These are phyloP conservation scores for Fagopyrum tataricum DNA, from an alignment of 148 eudicot species.

Conservation along the genomic window DNA sequence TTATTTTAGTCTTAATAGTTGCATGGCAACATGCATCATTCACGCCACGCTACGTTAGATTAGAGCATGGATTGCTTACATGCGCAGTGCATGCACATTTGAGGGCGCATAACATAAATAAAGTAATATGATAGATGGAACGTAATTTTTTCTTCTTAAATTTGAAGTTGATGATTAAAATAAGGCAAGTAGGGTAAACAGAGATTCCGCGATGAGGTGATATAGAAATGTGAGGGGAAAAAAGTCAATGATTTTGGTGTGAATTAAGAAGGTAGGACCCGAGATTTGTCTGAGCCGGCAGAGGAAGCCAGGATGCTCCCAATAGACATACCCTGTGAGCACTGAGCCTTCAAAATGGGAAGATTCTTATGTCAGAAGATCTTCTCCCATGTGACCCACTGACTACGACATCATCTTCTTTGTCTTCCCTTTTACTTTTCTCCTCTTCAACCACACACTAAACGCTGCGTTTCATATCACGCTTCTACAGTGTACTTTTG, in stretches of 20 bases:
- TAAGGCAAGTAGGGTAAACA: too few species aligned
- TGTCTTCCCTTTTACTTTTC: neutral
- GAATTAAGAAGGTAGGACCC: too few species aligned
- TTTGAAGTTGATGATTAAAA: too few species aligned
- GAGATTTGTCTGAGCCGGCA: neutral
- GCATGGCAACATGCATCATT: neutral
- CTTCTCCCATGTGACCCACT: conserved; percentile 38
- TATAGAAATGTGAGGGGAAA: too few species aligned
- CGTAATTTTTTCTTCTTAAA: too few species aligned
- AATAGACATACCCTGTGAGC: conserved; percentile 11
- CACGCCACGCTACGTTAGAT: neutral
- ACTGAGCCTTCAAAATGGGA: conserved; percentile 22
- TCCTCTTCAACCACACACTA: neutral
- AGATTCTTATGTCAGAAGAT: conserved; percentile 66
- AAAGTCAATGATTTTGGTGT: too few species aligned
- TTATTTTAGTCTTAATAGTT: neutral
- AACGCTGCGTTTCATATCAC: conserved; percentile 6
- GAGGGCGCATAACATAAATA: too few species aligned
- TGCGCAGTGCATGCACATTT: too few species aligned
- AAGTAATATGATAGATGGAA: too few species aligned
- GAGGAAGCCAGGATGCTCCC: neutral
- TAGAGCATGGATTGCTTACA: too few species aligned
- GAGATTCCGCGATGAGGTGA: too few species aligned
- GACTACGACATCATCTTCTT: neutral
- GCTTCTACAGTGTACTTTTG: neutral